Base-by-base conservation (phyloP, 2,329 filamentous ascomycete species). In the Zasmidium angulare region DNA sequence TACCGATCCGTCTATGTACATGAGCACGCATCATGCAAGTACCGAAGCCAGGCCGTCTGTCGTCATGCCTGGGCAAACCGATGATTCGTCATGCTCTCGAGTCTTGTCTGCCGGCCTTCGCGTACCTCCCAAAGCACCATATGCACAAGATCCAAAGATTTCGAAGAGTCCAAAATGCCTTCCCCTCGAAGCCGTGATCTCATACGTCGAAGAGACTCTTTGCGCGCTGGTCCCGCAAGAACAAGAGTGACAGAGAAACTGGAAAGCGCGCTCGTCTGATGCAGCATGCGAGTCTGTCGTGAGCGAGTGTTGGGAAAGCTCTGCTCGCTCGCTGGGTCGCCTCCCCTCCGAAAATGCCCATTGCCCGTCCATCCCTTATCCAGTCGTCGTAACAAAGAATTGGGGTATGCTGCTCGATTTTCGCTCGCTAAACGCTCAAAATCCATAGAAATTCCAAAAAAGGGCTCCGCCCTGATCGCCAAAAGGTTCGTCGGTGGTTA, bases 371-470 rank as follows among this genome's bases (percentile, higher is more conserved):
- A 10, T 43, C 14, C 36, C 36, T 43, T 43, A 43, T 43, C 36
- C 36, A 43, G 12, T 40, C 50, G 50, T 52, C 52, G 52, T 54
- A 26, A 54, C 23, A 43, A 24, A 48, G 6, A 24, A 2, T 31
- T 46, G 43, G 23, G 46, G 54, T 52, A 52, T 57, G 54, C 48
- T 47, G 19, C 47, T 36, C n/a, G 49, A 24, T 36, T 21, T 49
- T 57, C 48, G 48, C 47, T 57, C 55, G 55, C 55, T 57, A 36
- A 57, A 52, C 55, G 55, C 55, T 57, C 20, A 50, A 56, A 51
- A 4, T 43, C 48, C 17, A 46, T 26, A 22, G n/a, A 17, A 36
- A 17, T n/a, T 36, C 23, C 47, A 50, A 51, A 43, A 55, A 20
- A 36, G 46, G 29, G 40, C 21, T 21, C 53, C 20, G n/a, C 36